Conservation (phyloP, 1,139 yeast species). For the Suhomyces kunorum region DNA sequence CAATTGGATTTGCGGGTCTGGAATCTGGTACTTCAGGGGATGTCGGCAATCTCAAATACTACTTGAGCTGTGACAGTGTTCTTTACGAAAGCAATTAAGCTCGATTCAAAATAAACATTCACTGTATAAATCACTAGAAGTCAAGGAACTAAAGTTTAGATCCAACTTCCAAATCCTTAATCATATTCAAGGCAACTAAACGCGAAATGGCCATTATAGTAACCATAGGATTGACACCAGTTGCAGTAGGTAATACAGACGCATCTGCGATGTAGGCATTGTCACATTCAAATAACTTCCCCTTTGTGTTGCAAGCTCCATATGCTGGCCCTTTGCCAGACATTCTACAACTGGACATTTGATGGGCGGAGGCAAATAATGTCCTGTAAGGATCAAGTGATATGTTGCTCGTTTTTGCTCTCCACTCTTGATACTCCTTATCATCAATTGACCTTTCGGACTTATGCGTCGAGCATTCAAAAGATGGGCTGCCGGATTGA, state of each 20-base stretch:
- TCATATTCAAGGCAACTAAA: constrained; percentile 36
- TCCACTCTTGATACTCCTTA: constrained; percentile 50
- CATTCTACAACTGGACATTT: constrained; percentile 61
- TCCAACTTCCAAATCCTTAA: constrained; percentile 33
- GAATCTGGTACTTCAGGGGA: constrained; percentile 25
- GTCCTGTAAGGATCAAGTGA: constrained; percentile 35
- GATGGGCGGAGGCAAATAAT: constrained; percentile 57
- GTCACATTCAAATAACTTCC: constrained; percentile 53
- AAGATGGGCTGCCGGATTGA: constrained; percentile 39
- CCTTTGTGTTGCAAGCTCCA: constrained; percentile 53
- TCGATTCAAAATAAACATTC: neutral
- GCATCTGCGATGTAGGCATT: constrained; percentile 60
- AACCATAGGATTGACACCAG: constrained; percentile 60
- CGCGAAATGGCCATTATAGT: constrained; percentile 45
- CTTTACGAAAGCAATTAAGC: constrained; percentile 27
- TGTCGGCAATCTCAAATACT: constrained; percentile 45
- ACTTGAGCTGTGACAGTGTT: constrained; percentile 46
- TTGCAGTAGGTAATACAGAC: constrained; percentile 57
- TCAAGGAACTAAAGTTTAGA: constrained; percentile 38
- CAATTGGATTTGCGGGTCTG: constrained; percentile 64
- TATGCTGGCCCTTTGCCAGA: constrained; percentile 49
- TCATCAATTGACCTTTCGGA: constrained; percentile 45
- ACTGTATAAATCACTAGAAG: neutral
- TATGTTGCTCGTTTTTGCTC: constrained; percentile 28
- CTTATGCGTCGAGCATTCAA: constrained; percentile 43